phyloP scores from a whole-genome alignment of 1,284 basidiomycete species.

The Tilletiopsis washingtonensis region DNA sequence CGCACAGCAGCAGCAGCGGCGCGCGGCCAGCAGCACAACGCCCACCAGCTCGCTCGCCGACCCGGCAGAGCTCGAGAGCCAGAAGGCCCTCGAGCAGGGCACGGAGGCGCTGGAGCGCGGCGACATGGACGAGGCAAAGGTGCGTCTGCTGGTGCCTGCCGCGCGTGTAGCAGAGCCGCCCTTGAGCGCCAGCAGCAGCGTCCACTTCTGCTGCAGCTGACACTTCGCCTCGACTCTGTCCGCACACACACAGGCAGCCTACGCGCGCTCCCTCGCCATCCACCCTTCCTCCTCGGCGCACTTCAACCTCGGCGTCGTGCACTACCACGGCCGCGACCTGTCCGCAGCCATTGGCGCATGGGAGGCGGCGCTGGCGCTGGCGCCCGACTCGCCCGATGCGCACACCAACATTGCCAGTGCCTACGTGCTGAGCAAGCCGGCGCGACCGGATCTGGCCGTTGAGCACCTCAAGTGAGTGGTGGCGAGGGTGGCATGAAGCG shows the following conservation, averaged over 20 bases:
- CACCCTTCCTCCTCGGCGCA: conserved; percentile 72
- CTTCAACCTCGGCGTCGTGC: conserved; percentile 80
- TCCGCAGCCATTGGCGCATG: conserved; percentile 25
- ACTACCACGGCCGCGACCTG: conserved; percentile 66
- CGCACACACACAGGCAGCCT: conserved; percentile 53
- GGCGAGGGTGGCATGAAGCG: no score
- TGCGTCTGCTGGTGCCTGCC: no score
- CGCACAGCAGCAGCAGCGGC: no score
- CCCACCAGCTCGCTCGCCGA: conserved; percentile 70
- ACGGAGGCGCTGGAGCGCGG: conserved; percentile 82
- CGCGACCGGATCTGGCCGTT: conserved; percentile 79
- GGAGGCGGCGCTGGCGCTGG: not conserved
- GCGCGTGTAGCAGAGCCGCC: no score
- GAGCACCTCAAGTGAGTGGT: conserved; percentile 69
- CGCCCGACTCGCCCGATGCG: conserved; percentile 57
- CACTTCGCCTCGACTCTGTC: no score
- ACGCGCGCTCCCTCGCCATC: conserved; percentile 62
- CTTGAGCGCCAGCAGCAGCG: no score
- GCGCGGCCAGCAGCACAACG: no score
- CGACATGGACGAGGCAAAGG: conserved; percentile 69
- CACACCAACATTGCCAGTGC: conserved; percentile 91
- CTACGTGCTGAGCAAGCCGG: conserved; percentile 77
- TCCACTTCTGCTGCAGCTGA: no score
- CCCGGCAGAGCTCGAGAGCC: conserved; percentile 72
- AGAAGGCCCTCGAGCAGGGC: conserved; percentile 74